Percentiles rank a stretch among this genome's conserved stretches.
Evolutionary conservation across 768 basidiomycete species (phyloP).

Genomic region (Pisolithus microcarpus): DNA sequence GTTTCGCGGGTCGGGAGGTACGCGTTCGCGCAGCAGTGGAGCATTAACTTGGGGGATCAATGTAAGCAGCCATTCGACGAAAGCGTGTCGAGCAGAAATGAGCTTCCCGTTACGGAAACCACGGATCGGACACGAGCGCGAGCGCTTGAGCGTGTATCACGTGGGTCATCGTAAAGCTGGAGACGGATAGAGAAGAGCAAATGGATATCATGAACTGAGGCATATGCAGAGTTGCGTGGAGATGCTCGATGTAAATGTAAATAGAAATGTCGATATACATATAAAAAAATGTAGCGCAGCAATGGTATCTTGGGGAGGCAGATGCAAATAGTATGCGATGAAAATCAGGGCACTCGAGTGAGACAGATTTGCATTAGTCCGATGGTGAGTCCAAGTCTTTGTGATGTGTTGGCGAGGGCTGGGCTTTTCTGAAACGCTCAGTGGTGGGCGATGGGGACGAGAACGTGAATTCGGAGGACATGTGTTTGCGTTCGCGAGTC

Average conservation of each 20-base stretch:
- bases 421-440: conserved; percentile 44
- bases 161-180: no score
- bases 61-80: no score
- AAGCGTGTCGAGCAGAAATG: no score
- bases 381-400: conserved; percentile 14
- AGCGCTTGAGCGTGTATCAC: no score
- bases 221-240: conserved; percentile 10
- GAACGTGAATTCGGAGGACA: conserved; percentile 74
- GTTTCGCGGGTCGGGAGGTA: no score
- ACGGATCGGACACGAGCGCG: no score
- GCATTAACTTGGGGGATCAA: no score
- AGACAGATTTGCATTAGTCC: conserved; percentile 12
- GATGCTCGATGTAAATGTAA: conserved; percentile 21
- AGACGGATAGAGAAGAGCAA: no score
- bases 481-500: conserved; percentile 67
- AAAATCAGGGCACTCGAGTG: neutral
- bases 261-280: conserved; percentile 29
- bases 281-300: conserved; percentile 22
- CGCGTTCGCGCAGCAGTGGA: no score
- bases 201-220: neutral
- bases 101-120: no score
- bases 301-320: conserved; percentile 19
- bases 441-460: conserved; percentile 61
- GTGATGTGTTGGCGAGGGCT: conserved; percentile 26
- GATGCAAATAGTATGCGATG: conserved; percentile 1